Percentiles rank a stretch among this genome's conserved stretches.
These are phyloP conservation scores for Incumbomyces delicatus DNA, from an alignment of 2,329 filamentous ascomycete genomes.

Conservation along the genomic window DNA sequence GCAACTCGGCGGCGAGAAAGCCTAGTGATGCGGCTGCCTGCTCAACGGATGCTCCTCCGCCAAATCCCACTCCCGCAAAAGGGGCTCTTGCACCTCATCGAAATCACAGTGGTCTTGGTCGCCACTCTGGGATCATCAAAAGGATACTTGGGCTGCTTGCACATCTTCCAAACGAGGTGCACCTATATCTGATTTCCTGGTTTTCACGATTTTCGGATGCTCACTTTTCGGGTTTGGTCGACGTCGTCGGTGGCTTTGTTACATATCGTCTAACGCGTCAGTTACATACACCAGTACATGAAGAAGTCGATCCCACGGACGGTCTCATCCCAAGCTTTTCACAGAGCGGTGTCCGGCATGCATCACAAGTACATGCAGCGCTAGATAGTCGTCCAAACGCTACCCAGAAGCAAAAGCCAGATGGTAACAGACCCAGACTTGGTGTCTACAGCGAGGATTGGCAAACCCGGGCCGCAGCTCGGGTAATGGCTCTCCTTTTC, in stretches of 20 bases:
- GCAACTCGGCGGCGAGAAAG: conserved; percentile 15
- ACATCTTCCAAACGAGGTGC: conserved; percentile 64
- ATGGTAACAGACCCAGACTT: conserved; percentile 33
- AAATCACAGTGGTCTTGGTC: conserved; percentile 41
- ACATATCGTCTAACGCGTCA: conserved; percentile 67
- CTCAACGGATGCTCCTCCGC: conserved; percentile 8
- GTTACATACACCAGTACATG: conserved; percentile 46
- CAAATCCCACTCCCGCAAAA: conserved; percentile 11
- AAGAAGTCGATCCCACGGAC: conserved; percentile 50
- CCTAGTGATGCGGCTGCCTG: conserved; percentile 9
- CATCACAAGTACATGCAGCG: conserved; percentile 66
- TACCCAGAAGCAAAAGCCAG: conserved; percentile 47
- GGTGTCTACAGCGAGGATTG: conserved; percentile 71
- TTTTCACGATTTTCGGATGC: conserved; percentile 59
- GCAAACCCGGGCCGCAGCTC: conserved; percentile 74
- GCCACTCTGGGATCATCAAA: conserved; percentile 77
- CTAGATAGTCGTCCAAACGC: conserved; percentile 42
- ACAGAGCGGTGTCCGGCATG: conserved; percentile 49
- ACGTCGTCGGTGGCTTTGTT: conserved; percentile 67
- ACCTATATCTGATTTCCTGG: conserved; percentile 69
- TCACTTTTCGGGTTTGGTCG: conserved; percentile 64
- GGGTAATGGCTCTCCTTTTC: conserved; percentile 71
- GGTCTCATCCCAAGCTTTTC: conserved; percentile 66
- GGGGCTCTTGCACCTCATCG: conserved; percentile 18
- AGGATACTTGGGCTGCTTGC: conserved; percentile 71